Evolutionary conservation across 1,284 basidiomycete genomes (phyloP).

Genomic region (Ceratobasidium sp.): DNA sequence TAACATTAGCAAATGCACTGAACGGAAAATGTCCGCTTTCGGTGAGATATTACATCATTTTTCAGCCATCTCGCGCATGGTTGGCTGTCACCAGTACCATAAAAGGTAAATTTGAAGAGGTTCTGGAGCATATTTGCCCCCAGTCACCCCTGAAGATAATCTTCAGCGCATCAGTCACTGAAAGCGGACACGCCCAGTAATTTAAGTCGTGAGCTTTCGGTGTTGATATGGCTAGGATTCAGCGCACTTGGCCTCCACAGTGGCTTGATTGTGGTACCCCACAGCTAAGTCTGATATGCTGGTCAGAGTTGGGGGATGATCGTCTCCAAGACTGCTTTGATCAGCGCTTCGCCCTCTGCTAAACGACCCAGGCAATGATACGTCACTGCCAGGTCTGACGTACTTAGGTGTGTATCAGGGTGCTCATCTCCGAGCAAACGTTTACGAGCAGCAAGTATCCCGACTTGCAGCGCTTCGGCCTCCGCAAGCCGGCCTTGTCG

Average conservation of each 20-base stretch:
- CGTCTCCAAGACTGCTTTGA: background rate
- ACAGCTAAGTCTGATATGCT: background rate
- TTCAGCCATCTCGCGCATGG: too few species aligned
- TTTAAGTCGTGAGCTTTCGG: too few species aligned
- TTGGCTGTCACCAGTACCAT: too few species aligned
- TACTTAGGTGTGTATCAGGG: background rate
- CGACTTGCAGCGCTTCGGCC: background rate
- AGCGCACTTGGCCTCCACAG: too few species aligned
- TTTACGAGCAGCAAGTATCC: background rate
- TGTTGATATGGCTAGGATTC: background rate
- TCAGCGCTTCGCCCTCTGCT: slow-evolving; percentile 5
- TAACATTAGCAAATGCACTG: too few species aligned
- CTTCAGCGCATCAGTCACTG: too few species aligned
- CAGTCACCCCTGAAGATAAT: too few species aligned
- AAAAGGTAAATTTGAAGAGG: too few species aligned
- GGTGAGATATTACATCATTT: too few species aligned
- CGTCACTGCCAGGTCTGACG: background rate
- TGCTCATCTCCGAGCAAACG: background rate
- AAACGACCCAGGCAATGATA: background rate
- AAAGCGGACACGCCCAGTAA: background rate
- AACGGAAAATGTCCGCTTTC: too few species aligned
- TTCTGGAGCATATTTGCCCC: too few species aligned
- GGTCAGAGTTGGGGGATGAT: slow-evolving; percentile 13
- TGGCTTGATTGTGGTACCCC: background rate
- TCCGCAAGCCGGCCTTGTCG: background rate